These are phyloP conservation scores for Dissophora ornata DNA, from an alignment of 192 early-diverging fungal species.

Conservation along the genomic window DNA sequence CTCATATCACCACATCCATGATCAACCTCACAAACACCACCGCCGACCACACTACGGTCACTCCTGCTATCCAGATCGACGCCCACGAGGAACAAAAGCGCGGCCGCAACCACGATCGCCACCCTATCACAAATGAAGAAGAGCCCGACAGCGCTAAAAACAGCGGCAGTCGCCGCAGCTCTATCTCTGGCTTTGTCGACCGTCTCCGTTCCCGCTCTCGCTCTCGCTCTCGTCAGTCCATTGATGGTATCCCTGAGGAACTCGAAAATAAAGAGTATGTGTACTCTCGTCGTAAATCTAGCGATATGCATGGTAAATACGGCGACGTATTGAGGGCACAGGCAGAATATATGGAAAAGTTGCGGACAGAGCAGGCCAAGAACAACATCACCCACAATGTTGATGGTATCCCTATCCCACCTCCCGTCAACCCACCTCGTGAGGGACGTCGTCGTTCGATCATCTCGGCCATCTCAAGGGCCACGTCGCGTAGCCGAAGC, in stretches of 20 bases:
- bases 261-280: conserved; percentile 10
- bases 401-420: conserved; percentile 34
- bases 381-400: conserved; percentile 20
- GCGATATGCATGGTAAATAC: conserved; percentile 25
- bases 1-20: background rate
- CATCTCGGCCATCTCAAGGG: background rate
- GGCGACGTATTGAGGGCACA: conserved; percentile 12
- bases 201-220: conserved; percentile 30
- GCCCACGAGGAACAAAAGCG: conserved; percentile 11
- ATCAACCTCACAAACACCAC: conserved; percentile 6
- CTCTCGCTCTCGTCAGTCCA: conserved; percentile 11
- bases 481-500: background rate
- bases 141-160: background rate
- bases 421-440: conserved; percentile 18
- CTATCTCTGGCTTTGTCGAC: conserved; percentile 20
- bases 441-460: conserved; percentile 9
- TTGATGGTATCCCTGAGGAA: background rate
- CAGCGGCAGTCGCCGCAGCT: conserved; percentile 11
- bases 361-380: conserved; percentile 29
- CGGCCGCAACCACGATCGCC: conserved; percentile 3
- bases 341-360: conserved; percentile 30
- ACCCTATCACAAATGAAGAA: background rate
- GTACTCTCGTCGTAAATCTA: conserved; percentile 19
- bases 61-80: conserved; percentile 19
- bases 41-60: background rate